phyloP scores from a whole-genome alignment of 2,329 filamentous ascomycete species.

The Trichoderma polysporum region DNA sequence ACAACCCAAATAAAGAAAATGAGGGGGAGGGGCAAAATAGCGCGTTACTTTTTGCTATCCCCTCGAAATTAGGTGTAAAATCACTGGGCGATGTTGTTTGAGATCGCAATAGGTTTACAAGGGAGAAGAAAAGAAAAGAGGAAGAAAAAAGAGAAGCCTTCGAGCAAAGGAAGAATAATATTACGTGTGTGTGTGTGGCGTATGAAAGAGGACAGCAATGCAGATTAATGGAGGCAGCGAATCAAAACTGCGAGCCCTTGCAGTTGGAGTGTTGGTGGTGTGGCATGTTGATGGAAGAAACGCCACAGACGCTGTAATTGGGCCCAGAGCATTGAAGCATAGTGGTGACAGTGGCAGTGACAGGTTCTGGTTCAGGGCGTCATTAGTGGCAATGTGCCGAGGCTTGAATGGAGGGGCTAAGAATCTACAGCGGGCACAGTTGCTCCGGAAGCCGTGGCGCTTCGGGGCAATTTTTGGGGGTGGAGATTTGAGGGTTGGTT shows the following conservation, averaged over 20 bases:
- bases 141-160: neutral
- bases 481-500: too few relatives aligned
- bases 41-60: neutral
- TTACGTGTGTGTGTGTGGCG: neutral
- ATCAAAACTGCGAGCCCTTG: too few relatives aligned
- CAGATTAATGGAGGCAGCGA: neutral
- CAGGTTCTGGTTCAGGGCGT: too few relatives aligned
- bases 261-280: neutral
- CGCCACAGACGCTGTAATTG: neutral
- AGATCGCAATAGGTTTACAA: too few relatives aligned
- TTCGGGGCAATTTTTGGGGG: slow-evolving; percentile 4
- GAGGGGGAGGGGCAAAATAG: slow-evolving; percentile 14
- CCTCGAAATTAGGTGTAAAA: neutral
- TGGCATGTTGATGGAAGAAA: neutral
- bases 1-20: neutral
- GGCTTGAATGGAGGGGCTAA: neutral
- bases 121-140: neutral
- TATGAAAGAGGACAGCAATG: neutral
- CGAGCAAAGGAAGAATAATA: neutral
- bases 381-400: too few relatives aligned
- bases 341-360: neutral
- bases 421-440: neutral
- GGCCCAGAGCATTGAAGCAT: too few relatives aligned
- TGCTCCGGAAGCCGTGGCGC: slow-evolving; percentile 14
- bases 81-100: too few relatives aligned